phyloP scores from a whole-genome alignment of 108 stramenopile species.

The Phaeodactylum tricornutum region DNA sequence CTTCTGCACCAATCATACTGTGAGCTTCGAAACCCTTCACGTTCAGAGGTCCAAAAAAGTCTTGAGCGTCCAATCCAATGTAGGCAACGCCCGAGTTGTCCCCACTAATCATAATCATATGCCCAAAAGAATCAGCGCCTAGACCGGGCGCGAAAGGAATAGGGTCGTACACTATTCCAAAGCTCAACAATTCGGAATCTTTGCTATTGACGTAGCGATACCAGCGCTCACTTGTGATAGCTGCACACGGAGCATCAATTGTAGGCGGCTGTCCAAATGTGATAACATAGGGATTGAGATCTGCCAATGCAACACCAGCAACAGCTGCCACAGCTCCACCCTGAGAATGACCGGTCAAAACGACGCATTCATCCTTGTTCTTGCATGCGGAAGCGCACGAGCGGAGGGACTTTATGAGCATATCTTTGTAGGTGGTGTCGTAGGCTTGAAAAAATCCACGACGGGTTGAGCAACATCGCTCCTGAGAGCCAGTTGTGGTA shows the following conservation, averaged over 20 bases:
- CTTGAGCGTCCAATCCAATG: slow-evolving; percentile 14
- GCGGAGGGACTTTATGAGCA: slow-evolving; percentile 6
- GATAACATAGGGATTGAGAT: slow-evolving; percentile 25
- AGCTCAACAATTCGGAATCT: neutral
- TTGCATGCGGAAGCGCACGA: slow-evolving; percentile 16
- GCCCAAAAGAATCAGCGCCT: slow-evolving; percentile 19
- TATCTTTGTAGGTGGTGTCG: slow-evolving; percentile 4
- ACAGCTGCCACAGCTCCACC: slow-evolving; percentile 30
- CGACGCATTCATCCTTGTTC: slow-evolving; percentile 23
- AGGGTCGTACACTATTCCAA: slow-evolving; percentile 24
- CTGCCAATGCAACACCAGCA: slow-evolving; percentile 18
- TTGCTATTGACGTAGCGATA: slow-evolving; percentile 18
- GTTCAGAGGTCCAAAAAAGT: slow-evolving; percentile 10
- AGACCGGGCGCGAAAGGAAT: slow-evolving; percentile 20
- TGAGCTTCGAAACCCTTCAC: slow-evolving; percentile 18
- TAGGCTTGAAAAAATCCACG: slow-evolving; percentile 22
- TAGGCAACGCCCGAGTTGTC: slow-evolving; percentile 20
- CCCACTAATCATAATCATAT: slow-evolving; percentile 16
- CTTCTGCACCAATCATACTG: slow-evolving; percentile 5
- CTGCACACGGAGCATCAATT: slow-evolving; percentile 14
- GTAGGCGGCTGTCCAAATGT: slow-evolving; percentile 29
- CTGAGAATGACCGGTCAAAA: slow-evolving; percentile 18
- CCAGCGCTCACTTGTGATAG: slow-evolving; percentile 11
- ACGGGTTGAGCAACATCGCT: slow-evolving; percentile 13
- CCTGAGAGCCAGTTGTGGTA: neutral